Conservation (phyloP, 2,329 filamentous ascomycete genomes). For the Sporothrix curviconia region DNA sequence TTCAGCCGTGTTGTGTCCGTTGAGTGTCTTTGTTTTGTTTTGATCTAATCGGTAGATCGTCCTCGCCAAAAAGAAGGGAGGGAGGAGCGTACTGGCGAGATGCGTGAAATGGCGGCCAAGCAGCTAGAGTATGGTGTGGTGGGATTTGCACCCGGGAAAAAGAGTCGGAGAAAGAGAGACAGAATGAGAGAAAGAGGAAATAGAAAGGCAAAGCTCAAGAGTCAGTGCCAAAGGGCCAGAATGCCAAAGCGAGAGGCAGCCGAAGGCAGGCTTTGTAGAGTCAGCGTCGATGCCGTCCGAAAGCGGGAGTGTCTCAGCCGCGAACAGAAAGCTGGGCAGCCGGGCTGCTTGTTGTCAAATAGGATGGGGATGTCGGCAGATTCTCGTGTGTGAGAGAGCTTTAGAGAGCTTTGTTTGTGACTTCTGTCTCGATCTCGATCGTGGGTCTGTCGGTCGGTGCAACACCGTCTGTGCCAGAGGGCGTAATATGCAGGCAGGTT, state of each 20-base stretch:
- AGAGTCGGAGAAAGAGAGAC: neutral
- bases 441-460: neutral
- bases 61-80: neutral
- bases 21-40: neutral
- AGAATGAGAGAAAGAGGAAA: neutral
- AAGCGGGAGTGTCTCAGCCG: conserved; percentile 1
- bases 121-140: neutral
- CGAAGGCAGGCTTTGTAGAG: neutral
- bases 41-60: conserved; percentile 7
- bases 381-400: neutral
- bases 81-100: neutral
- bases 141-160: neutral
- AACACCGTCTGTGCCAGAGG: too few relatives aligned
- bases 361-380: neutral
- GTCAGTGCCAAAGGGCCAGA: neutral
- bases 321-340: neutral
- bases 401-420: neutral
- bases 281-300: neutral
- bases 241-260: neutral
- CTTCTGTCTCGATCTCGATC: neutral
- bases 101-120: neutral
- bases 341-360: neutral
- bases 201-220: neutral
- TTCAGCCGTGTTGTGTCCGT: neutral
- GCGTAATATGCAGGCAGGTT: too few relatives aligned